Base-by-base conservation (phyloP, 2,329 filamentous ascomycete genomes). In the Claviceps sp. region DNA sequence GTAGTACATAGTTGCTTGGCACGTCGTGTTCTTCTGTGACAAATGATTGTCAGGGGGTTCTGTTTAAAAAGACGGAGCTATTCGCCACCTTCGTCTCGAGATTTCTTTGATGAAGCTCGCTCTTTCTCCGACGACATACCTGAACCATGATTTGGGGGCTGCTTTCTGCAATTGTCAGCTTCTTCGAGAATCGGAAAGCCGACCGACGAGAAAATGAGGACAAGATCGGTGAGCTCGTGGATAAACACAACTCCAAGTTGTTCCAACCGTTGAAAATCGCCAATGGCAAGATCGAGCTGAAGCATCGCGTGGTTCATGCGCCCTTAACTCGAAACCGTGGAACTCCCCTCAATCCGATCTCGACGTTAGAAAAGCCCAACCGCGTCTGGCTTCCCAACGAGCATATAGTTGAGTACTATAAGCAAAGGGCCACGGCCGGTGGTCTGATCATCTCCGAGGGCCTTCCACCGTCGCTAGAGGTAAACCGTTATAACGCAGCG, bases 311-410 rank as follows among this genome's bases (percentile, higher is more conserved):
- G 24, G 65, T 76, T 45, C 61, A 74, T 56, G 72, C 75, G 1
- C 73, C 78, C 61, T 37, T 80, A 52, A 80, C 77, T 5, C 71
- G 77, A 18, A 74, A 74, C 57, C 70, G 77, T 26, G 73, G 73
- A 18, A 71, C 70, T 5, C 74, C 75, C 3, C 50, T 70, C 40
- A 68, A 67, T 11, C n/a, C 30, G 13, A 55, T 63, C 7, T 72
- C 69, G 34, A 74, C 70, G 0, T 58, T 66, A 0, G 72, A 76
- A 56, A 70, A 63, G 53, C 71, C 70, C 45, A 75, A 71, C 60
- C 70, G 74, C 41, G 64, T 71, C 56, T 79, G 75, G 66, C 63
- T 72, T 64, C 64, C 70, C n/a, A 66, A 69, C 54, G 62, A 68
- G n/a, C 45, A 66, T 4, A 58, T 73, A 20, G 63, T 65, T 67